Conservation (phyloP, 2,329 filamentous ascomycete genomes). For the Raffaelea arxii region DNA sequence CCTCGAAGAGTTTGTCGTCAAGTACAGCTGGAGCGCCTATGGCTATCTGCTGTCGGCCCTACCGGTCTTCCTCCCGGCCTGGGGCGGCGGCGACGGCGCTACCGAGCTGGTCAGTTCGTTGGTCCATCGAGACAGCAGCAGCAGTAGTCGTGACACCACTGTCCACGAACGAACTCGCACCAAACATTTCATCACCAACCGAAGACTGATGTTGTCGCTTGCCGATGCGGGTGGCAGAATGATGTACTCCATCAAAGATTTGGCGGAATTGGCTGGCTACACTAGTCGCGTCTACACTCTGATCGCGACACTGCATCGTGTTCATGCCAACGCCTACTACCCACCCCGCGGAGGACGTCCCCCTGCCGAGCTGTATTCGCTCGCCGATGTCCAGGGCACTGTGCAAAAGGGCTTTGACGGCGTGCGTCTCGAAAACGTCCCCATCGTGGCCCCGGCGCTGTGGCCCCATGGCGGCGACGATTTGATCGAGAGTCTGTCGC, state of each 20-base stretch:
- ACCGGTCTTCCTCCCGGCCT: slow-evolving; percentile 87
- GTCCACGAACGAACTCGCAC: slow-evolving; percentile 74
- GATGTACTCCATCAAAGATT: slow-evolving; percentile 99
- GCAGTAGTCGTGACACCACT: too few relatives aligned
- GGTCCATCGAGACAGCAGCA: slow-evolving; percentile 14
- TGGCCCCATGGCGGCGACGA: slow-evolving; percentile 90
- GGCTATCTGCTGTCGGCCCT: slow-evolving; percentile 89
- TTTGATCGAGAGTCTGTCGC: slow-evolving; percentile 76
- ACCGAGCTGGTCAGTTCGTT: slow-evolving; percentile 49
- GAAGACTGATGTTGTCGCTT: slow-evolving; percentile 92
- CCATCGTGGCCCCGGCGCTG: slow-evolving; percentile 77
- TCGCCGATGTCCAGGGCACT: slow-evolving; percentile 87
- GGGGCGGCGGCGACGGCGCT: slow-evolving; percentile 74
- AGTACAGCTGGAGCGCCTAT: slow-evolving; percentile 98
- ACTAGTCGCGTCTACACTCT: slow-evolving; percentile 93
- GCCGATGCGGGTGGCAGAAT: slow-evolving; percentile 93
- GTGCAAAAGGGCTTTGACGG: slow-evolving; percentile 93
- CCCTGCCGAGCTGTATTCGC: slow-evolving; percentile 76
- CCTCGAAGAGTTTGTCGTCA: slow-evolving; percentile 93
- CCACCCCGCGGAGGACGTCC: slow-evolving; percentile 45
- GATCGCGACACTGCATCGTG: slow-evolving; percentile 87
- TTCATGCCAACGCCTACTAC: slow-evolving; percentile 83
- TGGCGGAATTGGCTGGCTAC: slow-evolving; percentile 90
- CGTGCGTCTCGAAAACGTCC: slow-evolving; percentile 85
- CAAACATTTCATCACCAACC: slow-evolving; percentile 99